phyloP scores from a whole-genome alignment of 768 basidiomycete species.

The Pisolithus microcarpus region DNA sequence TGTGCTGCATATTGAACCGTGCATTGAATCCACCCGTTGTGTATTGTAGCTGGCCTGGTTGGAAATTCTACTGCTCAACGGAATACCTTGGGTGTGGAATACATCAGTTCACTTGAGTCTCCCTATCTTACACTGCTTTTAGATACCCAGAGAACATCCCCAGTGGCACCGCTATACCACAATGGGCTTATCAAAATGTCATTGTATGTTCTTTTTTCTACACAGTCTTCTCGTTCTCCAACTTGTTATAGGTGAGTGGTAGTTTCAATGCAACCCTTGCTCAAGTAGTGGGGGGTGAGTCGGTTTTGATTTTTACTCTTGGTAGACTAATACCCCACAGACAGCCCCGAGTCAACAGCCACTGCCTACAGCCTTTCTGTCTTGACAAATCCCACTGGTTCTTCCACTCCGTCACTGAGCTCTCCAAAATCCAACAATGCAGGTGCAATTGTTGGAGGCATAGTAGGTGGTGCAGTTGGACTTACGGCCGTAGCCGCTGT shows the following conservation, averaged over 20 bases:
- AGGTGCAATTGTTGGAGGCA: constrained; percentile 44
- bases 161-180: constrained; percentile 41
- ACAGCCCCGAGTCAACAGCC: constrained; percentile 39
- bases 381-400: constrained; percentile 3
- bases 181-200: constrained; percentile 58
- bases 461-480: constrained; percentile 42
- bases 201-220: constrained; percentile 27
- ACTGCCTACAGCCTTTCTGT: constrained; percentile 9
- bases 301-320: not conserved
- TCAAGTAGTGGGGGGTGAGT: constrained; percentile 23
- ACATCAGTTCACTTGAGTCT: not conserved
- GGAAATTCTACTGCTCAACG: constrained; percentile 41
- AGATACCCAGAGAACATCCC: constrained; percentile 49
- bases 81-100: constrained; percentile 24
- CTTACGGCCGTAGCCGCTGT: constrained; percentile 35
- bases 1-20: not conserved
- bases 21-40: constrained; percentile 5
- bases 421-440: constrained; percentile 23
- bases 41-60: constrained; percentile 39
- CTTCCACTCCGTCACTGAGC: not conserved
- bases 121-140: not conserved
- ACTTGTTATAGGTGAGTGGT: constrained; percentile 22
- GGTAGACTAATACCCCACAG: constrained; percentile 13
- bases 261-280: constrained; percentile 36
- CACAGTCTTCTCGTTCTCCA: constrained; percentile 1